Conservation (phyloP, 306 rosid species). For the Myrica gale region DNA sequence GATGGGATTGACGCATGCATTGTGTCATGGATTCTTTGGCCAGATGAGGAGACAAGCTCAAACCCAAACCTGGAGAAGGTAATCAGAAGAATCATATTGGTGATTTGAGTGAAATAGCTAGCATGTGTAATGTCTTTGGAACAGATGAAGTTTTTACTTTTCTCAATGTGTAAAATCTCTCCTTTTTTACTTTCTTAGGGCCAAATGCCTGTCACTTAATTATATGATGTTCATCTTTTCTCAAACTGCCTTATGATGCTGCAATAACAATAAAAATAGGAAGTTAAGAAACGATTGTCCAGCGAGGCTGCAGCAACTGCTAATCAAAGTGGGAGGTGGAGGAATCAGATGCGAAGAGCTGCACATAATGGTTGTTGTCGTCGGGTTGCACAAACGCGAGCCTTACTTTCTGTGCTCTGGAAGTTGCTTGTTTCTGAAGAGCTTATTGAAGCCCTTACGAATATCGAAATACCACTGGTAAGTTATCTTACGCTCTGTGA, state of each 20-base stretch:
- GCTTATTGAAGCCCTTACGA: conserved; percentile 69
- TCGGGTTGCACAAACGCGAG: conserved; percentile 87
- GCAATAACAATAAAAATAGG: conserved; percentile 46
- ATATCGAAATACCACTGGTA: conserved; percentile 80
- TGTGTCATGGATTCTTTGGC: conserved; percentile 94
- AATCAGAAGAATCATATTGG: conserved; percentile 23
- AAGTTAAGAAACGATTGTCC: conserved; percentile 83
- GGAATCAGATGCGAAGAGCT: conserved; percentile 93
- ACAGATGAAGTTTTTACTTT: background rate
- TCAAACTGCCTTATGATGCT: conserved; percentile 21
- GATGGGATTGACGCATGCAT: conserved; percentile 75
- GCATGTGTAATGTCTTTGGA: conserved; percentile 1
- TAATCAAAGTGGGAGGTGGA: conserved; percentile 83
- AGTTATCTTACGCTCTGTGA: conserved; percentile 19
- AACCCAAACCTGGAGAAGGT: conserved; percentile 93
- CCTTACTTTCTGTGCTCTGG: conserved; percentile 87
- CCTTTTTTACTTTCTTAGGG: conserved; percentile 8
- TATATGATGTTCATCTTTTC: conserved; percentile 23
- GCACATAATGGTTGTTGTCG: conserved; percentile 96
- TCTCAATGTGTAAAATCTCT: background rate
- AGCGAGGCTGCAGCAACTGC: conserved; percentile 79
- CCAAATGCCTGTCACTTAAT: conserved; percentile 8
- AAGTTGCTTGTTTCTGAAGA: conserved; percentile 79
- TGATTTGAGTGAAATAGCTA: background rate
- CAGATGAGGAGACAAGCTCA: conserved; percentile 93